These are phyloP conservation scores for Aspergillus phoenicis DNA, from an alignment of 2,329 filamentous ascomycete genomes.

Conservation along the genomic window DNA sequence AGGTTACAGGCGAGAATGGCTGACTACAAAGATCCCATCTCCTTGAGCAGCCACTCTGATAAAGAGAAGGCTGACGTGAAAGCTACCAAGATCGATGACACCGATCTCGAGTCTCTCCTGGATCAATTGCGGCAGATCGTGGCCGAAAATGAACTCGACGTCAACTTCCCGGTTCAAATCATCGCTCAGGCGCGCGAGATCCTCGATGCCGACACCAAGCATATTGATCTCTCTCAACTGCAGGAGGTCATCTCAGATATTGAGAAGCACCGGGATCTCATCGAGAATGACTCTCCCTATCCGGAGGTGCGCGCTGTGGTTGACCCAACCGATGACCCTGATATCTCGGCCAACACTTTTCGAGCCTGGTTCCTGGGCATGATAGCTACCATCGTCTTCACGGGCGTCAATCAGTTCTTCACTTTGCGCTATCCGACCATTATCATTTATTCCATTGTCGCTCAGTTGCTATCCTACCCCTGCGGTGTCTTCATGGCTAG, in stretches of 20 bases:
- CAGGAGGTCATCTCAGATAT: neutral
- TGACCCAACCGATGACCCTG: slow-evolving; percentile 20
- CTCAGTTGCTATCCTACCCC: slow-evolving; percentile 11
- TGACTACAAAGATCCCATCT: neutral
- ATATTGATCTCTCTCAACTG: slow-evolving; percentile 6
- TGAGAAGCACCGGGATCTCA: neutral
- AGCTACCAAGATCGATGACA: neutral
- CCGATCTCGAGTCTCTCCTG: neutral
- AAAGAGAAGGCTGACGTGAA: neutral
- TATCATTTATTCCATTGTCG: neutral
- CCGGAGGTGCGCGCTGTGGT: slow-evolving; percentile 24
- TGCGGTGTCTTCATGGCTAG: slow-evolving; percentile 9
- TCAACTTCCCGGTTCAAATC: slow-evolving; percentile 7
- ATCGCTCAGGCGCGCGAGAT: slow-evolving; percentile 7
- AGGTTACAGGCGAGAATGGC: neutral
- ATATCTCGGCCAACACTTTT: slow-evolving; percentile 24
- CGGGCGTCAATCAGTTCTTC: slow-evolving; percentile 23
- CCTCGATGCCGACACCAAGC: slow-evolving; percentile 8
- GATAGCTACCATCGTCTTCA: slow-evolving; percentile 22
- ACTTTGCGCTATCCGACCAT: slow-evolving; percentile 18
- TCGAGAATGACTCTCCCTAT: slow-evolving; percentile 17
- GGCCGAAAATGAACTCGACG: neutral
- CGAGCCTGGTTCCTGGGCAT: slow-evolving; percentile 49
- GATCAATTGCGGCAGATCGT: neutral
- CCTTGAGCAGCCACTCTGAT: neutral